A percentile compares a stretch with the other conserved stretches of the same genome.
phyloP scores from a whole-genome alignment of 2,329 filamentous ascomycete species.

The Beauveria scarabaeidicola region DNA sequence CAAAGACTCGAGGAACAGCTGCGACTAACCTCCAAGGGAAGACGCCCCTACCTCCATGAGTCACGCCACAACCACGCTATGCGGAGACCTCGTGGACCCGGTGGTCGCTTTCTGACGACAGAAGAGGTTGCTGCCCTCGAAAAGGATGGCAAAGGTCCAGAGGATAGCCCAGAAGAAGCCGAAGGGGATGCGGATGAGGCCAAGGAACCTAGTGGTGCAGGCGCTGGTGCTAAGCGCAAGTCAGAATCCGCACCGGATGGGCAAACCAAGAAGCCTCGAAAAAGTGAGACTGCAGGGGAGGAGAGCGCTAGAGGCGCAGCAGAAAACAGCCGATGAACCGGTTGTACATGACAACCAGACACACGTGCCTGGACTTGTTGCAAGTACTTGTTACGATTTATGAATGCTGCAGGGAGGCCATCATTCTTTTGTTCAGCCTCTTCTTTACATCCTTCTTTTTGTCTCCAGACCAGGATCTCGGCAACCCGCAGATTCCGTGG shows the following conservation, averaged over 20 bases:
- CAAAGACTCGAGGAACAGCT: slow-evolving; percentile 91
- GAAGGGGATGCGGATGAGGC: slow-evolving; percentile 24
- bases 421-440: not conserved
- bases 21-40: slow-evolving; percentile 84
- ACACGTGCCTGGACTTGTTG: not conserved
- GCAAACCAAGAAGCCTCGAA: slow-evolving; percentile 49
- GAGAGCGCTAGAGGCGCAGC: slow-evolving; percentile 25
- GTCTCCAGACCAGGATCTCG: not conserved
- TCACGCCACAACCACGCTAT: slow-evolving; percentile 97
- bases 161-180: slow-evolving; percentile 21
- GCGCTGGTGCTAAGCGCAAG: slow-evolving; percentile 50
- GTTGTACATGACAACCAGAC: not conserved
- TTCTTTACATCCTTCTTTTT: not conserved
- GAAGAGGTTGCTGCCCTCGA: slow-evolving; percentile 93
- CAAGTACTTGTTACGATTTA: slow-evolving; percentile 9
- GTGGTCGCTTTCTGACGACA: slow-evolving; percentile 89
- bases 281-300: slow-evolving; percentile 37
- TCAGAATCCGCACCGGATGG: slow-evolving; percentile 40
- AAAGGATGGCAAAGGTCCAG: slow-evolving; percentile 41
- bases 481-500: not conserved
- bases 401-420: not conserved
- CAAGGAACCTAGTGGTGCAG: slow-evolving; percentile 24
- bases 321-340: slow-evolving; percentile 29
- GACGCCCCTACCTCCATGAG: slow-evolving; percentile 95
- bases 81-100: slow-evolving; percentile 86